A percentile compares a stretch with the other conserved stretches of the same genome.
Evolutionary conservation across 306 rosid genomes (phyloP).

Genomic region (Acacia acuminata): DNA sequence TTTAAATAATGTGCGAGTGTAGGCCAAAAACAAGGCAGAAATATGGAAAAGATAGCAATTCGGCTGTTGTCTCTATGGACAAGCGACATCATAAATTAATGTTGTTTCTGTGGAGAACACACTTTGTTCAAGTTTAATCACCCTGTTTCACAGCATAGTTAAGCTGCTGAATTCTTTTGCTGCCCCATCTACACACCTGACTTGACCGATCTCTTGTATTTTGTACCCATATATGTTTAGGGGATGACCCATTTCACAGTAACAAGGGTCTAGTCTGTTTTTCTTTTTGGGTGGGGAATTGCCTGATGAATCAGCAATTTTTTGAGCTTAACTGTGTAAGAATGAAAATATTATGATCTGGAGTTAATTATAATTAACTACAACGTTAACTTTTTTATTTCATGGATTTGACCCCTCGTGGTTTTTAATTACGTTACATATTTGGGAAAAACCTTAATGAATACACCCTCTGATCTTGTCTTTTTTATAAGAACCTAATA

Average conservation of each 20-base stretch:
- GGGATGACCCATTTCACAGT: slow-evolving; percentile 22
- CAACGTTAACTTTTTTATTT: background rate
- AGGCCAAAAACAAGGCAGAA: background rate
- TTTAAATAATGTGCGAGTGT: background rate
- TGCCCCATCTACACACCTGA: background rate
- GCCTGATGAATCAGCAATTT: background rate
- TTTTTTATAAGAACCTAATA: too few relatives aligned
- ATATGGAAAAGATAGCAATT: background rate
- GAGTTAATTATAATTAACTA: background rate
- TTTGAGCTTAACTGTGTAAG: background rate
- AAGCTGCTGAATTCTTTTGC: background rate
- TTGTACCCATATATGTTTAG: background rate
- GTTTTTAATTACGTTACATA: background rate
- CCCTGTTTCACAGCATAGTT: background rate
- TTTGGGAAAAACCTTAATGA: background rate
- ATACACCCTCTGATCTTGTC: too few relatives aligned
- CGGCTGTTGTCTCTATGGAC: background rate
- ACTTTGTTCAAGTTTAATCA: background rate
- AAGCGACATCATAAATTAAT: slow-evolving; percentile 10
- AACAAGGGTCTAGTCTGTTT: background rate
- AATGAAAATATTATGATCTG: background rate
- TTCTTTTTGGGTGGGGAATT: background rate
- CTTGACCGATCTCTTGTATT: background rate
- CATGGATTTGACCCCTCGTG: background rate
- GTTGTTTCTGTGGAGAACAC: slow-evolving; percentile 21